A percentile compares a stretch with the other conserved stretches of the same genome.
Conservation (phyloP, 768 basidiomycete species). For the Galerina sulciceps region DNA sequence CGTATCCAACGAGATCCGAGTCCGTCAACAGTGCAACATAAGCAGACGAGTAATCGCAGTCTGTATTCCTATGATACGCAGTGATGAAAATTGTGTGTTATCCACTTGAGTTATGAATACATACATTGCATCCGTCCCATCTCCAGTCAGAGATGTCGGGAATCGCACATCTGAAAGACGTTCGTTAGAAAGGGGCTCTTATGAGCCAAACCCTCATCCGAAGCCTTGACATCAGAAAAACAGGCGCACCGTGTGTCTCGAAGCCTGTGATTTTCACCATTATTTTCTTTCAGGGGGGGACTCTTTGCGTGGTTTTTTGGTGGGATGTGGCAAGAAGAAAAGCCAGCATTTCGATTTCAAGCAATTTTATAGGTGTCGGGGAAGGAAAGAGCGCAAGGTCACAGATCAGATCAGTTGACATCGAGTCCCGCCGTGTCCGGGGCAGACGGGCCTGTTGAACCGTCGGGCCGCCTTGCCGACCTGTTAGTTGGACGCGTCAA, state of each 20-base stretch:
- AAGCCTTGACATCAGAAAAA: background rate
- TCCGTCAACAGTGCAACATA: constrained; percentile 82
- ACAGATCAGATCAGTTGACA: too few species aligned
- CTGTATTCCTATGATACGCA: constrained; percentile 75
- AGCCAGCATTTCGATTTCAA: too few species aligned
- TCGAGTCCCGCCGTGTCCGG: too few species aligned
- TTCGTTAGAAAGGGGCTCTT: background rate
- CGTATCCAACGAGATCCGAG: constrained; percentile 81
- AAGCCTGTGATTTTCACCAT: constrained; percentile 40
- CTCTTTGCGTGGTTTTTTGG: background rate
- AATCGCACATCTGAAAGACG: constrained; percentile 76
- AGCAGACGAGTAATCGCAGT: constrained; percentile 95
- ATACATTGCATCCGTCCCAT: constrained; percentile 94
- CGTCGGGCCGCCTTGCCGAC: too few species aligned
- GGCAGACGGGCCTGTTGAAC: too few species aligned
- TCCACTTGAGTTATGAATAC: constrained; percentile 8
- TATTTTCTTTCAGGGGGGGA: background rate
- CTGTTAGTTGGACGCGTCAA: too few species aligned
- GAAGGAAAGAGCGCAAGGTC: too few species aligned
- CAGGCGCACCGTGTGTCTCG: constrained; percentile 34
- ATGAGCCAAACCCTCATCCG: background rate
- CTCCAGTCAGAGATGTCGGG: constrained; percentile 88
- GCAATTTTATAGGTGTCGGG: too few species aligned
- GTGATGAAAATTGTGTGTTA: background rate
- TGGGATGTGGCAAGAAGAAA: background rate